phyloP scores from a whole-genome alignment of 148 eudicot genomes.

The Gaultheria prostrata region DNA sequence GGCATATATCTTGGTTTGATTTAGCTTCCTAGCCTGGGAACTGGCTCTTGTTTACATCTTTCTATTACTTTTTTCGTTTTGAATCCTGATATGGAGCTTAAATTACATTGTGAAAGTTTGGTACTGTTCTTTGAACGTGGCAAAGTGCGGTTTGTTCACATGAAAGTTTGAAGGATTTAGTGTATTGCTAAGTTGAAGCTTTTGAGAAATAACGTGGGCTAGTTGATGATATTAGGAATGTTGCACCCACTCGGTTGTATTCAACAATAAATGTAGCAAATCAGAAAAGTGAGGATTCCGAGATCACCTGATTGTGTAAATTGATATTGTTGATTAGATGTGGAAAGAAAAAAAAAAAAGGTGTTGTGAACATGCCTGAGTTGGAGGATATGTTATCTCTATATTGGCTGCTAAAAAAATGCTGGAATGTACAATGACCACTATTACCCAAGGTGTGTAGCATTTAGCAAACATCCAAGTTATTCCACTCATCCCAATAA shows the following conservation, averaged over 20 bases:
- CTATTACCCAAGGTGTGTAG: not conserved
- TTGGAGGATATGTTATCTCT: not conserved
- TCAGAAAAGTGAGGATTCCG: not conserved
- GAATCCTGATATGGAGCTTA: not conserved
- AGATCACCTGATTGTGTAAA: not conserved
- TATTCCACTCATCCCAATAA: not conserved
- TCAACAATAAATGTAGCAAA: not conserved
- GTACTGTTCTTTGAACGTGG: not conserved
- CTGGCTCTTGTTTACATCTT: not conserved
- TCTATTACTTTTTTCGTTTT: not conserved
- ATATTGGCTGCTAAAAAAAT: not conserved
- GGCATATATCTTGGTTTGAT: conserved; percentile 2
- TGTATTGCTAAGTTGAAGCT: not conserved
- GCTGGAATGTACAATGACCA: not conserved
- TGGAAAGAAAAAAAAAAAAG: not conserved
- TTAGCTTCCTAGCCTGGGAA: not conserved
- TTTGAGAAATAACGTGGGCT: not conserved
- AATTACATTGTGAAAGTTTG: not conserved
- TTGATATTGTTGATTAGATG: not conserved
- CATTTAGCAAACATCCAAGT: not conserved
- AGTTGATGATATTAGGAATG: not conserved
- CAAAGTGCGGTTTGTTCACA: not conserved
- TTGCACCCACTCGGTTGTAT: conserved; percentile 1
- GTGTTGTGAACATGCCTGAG: not conserved
- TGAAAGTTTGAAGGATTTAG: not conserved